A percentile compares a stretch with the other conserved stretches of the same genome.
phyloP scores from a whole-genome alignment of 768 basidiomycete species.

The Russula abietina region DNA sequence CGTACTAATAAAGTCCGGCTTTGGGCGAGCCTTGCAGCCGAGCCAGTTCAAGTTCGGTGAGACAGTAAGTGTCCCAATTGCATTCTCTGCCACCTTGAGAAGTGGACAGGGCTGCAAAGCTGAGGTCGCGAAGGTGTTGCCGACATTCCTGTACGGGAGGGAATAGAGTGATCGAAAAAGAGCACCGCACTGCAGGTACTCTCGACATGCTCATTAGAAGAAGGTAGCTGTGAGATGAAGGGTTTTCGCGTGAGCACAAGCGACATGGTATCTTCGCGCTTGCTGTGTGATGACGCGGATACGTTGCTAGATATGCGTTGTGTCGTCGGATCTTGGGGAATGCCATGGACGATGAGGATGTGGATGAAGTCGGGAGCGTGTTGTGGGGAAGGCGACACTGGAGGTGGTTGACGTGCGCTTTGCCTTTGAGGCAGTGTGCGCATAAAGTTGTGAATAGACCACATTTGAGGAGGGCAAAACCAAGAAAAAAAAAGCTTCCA shows the following conservation, averaged over 20 bases:
- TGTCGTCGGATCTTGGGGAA: slow-evolving; percentile 20
- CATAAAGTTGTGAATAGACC: slow-evolving; percentile 12
- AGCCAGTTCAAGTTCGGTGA: too few species aligned
- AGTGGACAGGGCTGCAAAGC: too few species aligned
- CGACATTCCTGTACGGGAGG: slow-evolving; percentile 7
- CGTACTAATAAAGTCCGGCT: too few species aligned
- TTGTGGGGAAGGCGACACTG: slow-evolving; percentile 23
- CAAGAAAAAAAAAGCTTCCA: background rate
- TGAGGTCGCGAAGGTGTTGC: slow-evolving; percentile 13
- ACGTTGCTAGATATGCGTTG: slow-evolving; percentile 17
- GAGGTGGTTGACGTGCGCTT: slow-evolving; percentile 16
- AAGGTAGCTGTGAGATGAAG: too few species aligned
- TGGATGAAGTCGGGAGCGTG: slow-evolving; percentile 18
- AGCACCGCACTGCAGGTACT: slow-evolving; percentile 22
- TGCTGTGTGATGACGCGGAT: too few species aligned
- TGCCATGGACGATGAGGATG: slow-evolving; percentile 16
- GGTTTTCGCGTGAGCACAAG: too few species aligned
- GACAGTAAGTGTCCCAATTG: too few species aligned
- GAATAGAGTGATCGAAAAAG: slow-evolving; percentile 24
- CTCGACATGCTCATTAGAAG: slow-evolving; percentile 10
- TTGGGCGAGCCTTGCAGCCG: too few species aligned
- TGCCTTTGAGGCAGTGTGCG: slow-evolving; percentile 8
- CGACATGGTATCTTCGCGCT: too few species aligned
- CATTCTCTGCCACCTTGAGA: too few species aligned
- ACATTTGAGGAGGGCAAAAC: background rate